phyloP scores from a whole-genome alignment of 202 grass and related monocot species.

The Panicum virgatum region DNA sequence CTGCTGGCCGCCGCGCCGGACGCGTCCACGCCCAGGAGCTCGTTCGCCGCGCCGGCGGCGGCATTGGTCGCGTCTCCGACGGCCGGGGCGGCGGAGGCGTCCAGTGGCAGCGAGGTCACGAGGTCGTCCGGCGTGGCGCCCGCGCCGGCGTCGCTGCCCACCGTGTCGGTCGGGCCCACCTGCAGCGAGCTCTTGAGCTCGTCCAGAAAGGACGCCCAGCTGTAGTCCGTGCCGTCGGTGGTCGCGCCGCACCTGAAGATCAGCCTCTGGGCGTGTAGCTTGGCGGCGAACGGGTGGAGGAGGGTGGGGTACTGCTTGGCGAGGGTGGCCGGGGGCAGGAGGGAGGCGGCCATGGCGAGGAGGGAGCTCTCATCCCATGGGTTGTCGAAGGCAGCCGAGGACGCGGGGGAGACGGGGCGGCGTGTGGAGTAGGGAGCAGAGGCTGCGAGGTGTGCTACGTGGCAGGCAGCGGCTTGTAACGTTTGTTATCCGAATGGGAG shows the following conservation, averaged over 20 bases:
- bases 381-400: not conserved
- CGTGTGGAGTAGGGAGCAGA: conserved; percentile 37
- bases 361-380: conserved; percentile 34
- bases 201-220: conserved; percentile 7
- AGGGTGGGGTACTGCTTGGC: conserved; percentile 18
- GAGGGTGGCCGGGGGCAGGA: conserved; percentile 36
- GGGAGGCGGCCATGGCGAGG: conserved; percentile 60
- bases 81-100: not conserved
- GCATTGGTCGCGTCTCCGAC: conserved; percentile 24
- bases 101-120: conserved; percentile 10
- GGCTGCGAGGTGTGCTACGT: conserved; percentile 45
- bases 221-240: not conserved
- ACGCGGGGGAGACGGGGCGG: not conserved
- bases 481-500: not conserved
- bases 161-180: conserved; percentile 1
- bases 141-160: not conserved
- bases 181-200: conserved; percentile 44
- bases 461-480: conserved; percentile 16
- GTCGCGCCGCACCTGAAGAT: conserved; percentile 32
- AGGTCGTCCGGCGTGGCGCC: conserved; percentile 1
- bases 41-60: not conserved
- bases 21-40: conserved; percentile 2
- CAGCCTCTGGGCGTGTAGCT: conserved; percentile 3
- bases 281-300: conserved; percentile 21
- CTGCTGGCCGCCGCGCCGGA: not conserved